Conservation (phyloP, 2,329 filamentous ascomycete species). For the Fusarium concolor region DNA sequence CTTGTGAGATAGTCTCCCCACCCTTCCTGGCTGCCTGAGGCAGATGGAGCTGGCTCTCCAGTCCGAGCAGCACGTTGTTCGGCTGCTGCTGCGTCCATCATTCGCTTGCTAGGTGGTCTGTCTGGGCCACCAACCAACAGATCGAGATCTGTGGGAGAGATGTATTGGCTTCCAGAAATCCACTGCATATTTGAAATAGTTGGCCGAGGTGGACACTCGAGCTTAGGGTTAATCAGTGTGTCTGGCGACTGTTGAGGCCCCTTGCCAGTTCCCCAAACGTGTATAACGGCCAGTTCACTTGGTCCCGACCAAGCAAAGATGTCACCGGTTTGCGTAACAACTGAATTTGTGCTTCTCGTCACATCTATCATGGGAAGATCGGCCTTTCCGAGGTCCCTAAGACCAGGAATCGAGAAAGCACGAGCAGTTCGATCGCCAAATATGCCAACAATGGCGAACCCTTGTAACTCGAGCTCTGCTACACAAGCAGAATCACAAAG, state of each 20-base stretch:
- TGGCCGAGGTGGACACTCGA: constrained; percentile 80
- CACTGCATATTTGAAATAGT: constrained; percentile 97
- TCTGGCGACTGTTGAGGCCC: constrained; percentile 74
- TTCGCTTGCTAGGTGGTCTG: constrained; percentile 87
- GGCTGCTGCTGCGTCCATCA: constrained; percentile 81
- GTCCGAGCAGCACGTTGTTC: constrained; percentile 73
- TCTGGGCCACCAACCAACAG: constrained; percentile 89
- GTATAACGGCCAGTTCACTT: constrained; percentile 84
- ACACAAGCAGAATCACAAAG: constrained; percentile 86
- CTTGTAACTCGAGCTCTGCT: constrained; percentile 78
- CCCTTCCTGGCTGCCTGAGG: constrained; percentile 64
- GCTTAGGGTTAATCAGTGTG: constrained; percentile 80
- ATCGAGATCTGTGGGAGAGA: constrained; percentile 89
- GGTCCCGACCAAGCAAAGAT: constrained; percentile 90
- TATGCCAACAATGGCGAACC: constrained; percentile 82
- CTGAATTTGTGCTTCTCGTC: constrained; percentile 74
- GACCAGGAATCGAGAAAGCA: constrained; percentile 85
- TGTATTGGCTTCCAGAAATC: constrained; percentile 93
- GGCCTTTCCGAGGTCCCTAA: constrained; percentile 83
- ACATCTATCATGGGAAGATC: constrained; percentile 78
- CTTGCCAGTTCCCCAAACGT: constrained; percentile 83
- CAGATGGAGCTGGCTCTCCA: constrained; percentile 47
- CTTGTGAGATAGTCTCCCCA: constrained; percentile 86
- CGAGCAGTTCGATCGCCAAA: constrained; percentile 86
- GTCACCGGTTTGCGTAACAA: constrained; percentile 82